Evolutionary conservation across 805 yeast genomes (phyloP), one percentile per base, ranked within the genome.

Genomic region (Nakazawaea ambrosiae): DNA sequence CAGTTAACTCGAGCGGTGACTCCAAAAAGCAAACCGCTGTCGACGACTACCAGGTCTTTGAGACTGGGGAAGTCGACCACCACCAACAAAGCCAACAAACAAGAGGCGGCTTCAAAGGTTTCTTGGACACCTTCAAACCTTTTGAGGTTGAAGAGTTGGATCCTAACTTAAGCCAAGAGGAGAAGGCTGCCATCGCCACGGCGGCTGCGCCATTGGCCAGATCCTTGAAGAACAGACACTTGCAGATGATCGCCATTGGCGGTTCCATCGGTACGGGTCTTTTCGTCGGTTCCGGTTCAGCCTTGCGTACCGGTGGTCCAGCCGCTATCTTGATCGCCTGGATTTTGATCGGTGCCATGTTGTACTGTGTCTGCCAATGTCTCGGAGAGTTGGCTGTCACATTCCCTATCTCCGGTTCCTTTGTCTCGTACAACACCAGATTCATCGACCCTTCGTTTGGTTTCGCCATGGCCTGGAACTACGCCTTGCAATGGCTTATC

Each of bases 221-320:
- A 45, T 54, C 66, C 7, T 63, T 80, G 36, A 75, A 73, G 48
- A 70, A 74, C 30, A 68, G 89, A 51, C 90, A 84, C 54, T 58
- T 84, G 47, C 78, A 80, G 43, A 78, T 82, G 86, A 84, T 84
- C 60, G 88, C 92, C 35, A 66, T 84, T 44, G 92, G 90, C 47
- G 89, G 90, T 30, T 72, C 82, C 42, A 83, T 85, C 47, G 95
- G 95, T 49, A 80, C 90, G 7, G 95, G 92, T 51, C 65, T 86
- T 36, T 76, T 86, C 44, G 81, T 86, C 23, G 86, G 87, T 51
- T 72, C 87, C 2, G 84, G 85, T 42, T 57, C 68, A 14, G 71
- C 84, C 2, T 58, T 83, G 36, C 47, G 68, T 15, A 63, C 68
- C 23, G 83, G 86, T 54, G 92, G 92, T 20, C 90, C 92, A n/a